phyloP scores from a whole-genome alignment of 2,329 filamentous ascomycete genomes.

The Lanzia echinophila region DNA sequence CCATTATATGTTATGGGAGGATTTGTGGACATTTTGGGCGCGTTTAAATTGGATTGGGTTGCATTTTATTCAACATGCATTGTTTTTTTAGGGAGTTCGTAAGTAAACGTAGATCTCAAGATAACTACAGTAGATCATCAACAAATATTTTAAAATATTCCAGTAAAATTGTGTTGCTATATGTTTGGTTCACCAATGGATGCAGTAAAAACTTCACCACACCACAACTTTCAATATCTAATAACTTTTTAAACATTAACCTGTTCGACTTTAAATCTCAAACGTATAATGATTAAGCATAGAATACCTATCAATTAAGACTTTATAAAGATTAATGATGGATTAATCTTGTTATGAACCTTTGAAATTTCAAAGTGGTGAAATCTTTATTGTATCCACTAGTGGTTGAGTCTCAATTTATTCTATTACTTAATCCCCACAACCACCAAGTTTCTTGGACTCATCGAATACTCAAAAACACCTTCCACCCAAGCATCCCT shows the following conservation, averaged over 20 bases:
- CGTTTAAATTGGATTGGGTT: not conserved
- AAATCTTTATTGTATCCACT: no score
- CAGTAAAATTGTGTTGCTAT: no score
- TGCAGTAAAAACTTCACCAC: no score
- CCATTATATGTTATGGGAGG: not conserved
- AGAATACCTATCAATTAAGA: no score
- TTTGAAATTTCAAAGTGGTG: no score
- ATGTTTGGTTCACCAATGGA: no score
- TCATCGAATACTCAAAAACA: constrained; percentile 81
- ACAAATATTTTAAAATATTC: not conserved
- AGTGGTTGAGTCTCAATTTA: not conserved
- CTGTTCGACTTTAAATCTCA: no score
- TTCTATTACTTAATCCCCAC: constrained; percentile 66
- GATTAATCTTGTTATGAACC: no score
- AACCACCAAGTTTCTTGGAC: constrained; percentile 86
- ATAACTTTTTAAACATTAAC: no score
- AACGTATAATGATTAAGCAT: no score
- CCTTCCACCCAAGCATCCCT: constrained; percentile 82
- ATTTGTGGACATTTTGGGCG: not conserved
- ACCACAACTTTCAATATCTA: no score
- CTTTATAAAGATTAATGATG: no score
- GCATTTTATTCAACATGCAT: not conserved
- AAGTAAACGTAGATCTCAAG: not conserved
- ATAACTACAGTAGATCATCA: not conserved
- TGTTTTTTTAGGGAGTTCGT: not conserved